Base-by-base conservation (phyloP, 257 asterid species). In the Przewalskia tangutica region DNA sequence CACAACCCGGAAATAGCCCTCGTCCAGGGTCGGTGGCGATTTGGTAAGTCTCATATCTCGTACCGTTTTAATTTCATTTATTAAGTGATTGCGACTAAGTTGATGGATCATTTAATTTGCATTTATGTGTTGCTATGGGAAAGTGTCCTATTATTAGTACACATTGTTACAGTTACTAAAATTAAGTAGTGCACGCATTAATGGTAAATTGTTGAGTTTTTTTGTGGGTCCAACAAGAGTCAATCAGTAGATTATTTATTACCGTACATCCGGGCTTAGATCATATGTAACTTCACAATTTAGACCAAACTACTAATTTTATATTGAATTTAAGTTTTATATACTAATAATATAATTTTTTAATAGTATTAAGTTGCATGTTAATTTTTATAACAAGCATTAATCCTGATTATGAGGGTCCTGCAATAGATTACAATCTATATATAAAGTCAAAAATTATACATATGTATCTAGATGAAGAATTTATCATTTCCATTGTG, bases 21-120 rank as follows among this genome's bases (percentile, higher is more conserved):
- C 2, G 99, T 94, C 1, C 99, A 95, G 83, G 92, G 91, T 18
- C 96, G 99, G 7, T 95, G 99, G 99, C 91, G 98, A 48, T 95
- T 95, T 8, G 99, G 99, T 95, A 87, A 83, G 91, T 12, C 12
- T 6, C 17, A 17, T 2, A 17, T 2, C 17, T 12, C 0, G 1
- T 54, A 14, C 2, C 3, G 59, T 14, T 14, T 14, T 54, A 17
- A 14, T 14, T 53, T 53, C 5, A 38, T 3, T 6, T 2, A 38
- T 38, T 38, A 38, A 4, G 4, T 4, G 59, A 54, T 54, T 14
- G 16, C 18, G 59, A 54, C 59, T 27, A 27, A 66, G 13, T 36
- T 16, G 12, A 12, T 42, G 10, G 38, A 20, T 60, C 38, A 7
- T 60, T 23, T 62, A 62, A 36, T 38, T 17, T 0, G 23, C 51